These are phyloP conservation scores for Thielaviopsis euricoi DNA, from an alignment of 2,329 filamentous ascomycete species.

Conservation along the genomic window DNA sequence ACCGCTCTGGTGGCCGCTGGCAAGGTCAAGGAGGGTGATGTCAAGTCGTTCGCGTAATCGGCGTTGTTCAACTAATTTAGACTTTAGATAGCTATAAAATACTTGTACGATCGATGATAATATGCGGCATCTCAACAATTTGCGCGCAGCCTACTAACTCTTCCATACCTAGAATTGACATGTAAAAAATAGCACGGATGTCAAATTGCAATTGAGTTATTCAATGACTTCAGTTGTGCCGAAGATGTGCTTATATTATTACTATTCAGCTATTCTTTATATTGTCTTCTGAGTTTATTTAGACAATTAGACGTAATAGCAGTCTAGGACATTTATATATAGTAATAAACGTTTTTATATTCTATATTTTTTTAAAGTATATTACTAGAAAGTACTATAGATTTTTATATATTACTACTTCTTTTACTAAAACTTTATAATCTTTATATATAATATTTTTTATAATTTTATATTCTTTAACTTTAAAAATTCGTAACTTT, in stretches of 20 bases:
- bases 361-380: too few relatives aligned
- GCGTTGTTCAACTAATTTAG: neutral
- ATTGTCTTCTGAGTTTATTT: neutral
- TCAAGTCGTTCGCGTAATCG: constrained; percentile 41
- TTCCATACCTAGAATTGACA: too few relatives aligned
- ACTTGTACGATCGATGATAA: neutral
- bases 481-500: too few relatives aligned
- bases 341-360: neutral
- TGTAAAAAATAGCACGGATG: constrained; percentile 91
- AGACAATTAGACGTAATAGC: neutral
- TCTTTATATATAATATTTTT: too few relatives aligned
- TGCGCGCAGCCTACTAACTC: neutral
- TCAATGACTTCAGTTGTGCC: constrained; percentile 84
- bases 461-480: too few relatives aligned
- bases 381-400: too few relatives aligned
- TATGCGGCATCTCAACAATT: neutral
- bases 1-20: constrained; percentile 63
- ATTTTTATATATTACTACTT: too few relatives aligned
- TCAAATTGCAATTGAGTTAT: constrained; percentile 94
- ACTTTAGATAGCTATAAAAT: constrained; percentile 18
- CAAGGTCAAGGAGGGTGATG: constrained; percentile 72
- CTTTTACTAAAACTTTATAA: too few relatives aligned
- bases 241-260: constrained; percentile 92
- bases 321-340: neutral
- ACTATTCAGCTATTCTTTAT: neutral